Base-by-base conservation (phyloP, 345 rosid genomes). In the Mercurialis annua region DNA sequence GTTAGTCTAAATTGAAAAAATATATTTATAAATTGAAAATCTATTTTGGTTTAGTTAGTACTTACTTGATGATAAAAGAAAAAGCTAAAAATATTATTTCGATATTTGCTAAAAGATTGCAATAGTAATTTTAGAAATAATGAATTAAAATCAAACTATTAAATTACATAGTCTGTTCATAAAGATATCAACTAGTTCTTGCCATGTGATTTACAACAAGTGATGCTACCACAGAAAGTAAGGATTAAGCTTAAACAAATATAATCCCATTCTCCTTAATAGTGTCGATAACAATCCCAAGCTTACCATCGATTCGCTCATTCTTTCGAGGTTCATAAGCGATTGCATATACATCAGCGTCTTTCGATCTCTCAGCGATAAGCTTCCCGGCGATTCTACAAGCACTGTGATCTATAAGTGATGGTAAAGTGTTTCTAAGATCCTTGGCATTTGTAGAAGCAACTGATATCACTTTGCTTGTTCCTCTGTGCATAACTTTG, bases 391-490 rank as follows among this genome's bases (percentile, higher is more conserved):
- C 80, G 43, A 90, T 67, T 64, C 82, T 80, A 70, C 98, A 88
- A 0, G 97, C 98, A 51, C 82, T 84, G 59, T 85, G 57, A 71
- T 90, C 94, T 0, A 87, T 87, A 47, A 90, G 89, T 38, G 97
- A 93, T 0, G 97, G 89, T 67, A 93, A 61, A 43, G 69, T 73
- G 67, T 82, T 71, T 71, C 98, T 83, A 36, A 93, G 89, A 68
- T 93, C 98, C 78, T 80, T 87, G 23, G 98, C 85, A 53, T 93
- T 93, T 8, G 97, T 93, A 38, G 96, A 90, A 6, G 97, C 98
- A 5, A 90, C 98, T 0, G 97, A 90, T 48, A 93, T 78, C 72
- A 92, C 98, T 81, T 90, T 90, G 85, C 98, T 88, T 12, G 98
- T 93, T 34, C 86, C 85, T 10, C 97, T 82, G 76, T 93, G 97